These are phyloP conservation scores for Kurtzmaniella cleridarum DNA, from an alignment of 805 yeast species.

Conservation along the genomic window DNA sequence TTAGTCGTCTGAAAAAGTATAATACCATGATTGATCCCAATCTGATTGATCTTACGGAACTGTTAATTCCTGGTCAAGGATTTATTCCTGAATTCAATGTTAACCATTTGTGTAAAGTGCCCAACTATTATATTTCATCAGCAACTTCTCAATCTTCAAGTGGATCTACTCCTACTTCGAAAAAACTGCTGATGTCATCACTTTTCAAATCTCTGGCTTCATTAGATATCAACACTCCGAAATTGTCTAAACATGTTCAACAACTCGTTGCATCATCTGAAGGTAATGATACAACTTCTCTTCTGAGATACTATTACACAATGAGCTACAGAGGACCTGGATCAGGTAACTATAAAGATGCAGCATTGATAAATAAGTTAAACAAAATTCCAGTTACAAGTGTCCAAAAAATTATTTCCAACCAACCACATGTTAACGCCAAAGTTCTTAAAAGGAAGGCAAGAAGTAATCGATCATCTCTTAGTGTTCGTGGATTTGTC, in stretches of 20 bases:
- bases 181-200: constrained; percentile 2
- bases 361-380: constrained; percentile 34
- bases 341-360: constrained; percentile 41
- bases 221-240: constrained; percentile 19
- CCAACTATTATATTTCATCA: constrained; percentile 34
- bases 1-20: constrained; percentile 27
- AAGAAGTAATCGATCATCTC: constrained; percentile 9
- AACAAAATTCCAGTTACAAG: constrained; percentile 27
- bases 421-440: constrained; percentile 13
- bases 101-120: constrained; percentile 36
- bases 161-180: background rate
- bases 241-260: constrained; percentile 29
- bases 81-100: constrained; percentile 38
- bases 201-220: constrained; percentile 8
- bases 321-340: constrained; percentile 42
- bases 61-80: constrained; percentile 40
- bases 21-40: constrained; percentile 34
- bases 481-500: constrained; percentile 32
- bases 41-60: constrained; percentile 33
- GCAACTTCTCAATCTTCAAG: constrained; percentile 7
- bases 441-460: constrained; percentile 1
- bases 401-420: constrained; percentile 3
- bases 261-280: constrained; percentile 27
- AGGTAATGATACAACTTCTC: constrained; percentile 30
- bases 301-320: constrained; percentile 34